Evolutionary conservation across 805 yeast species (phyloP), one percentile per base, ranked within the genome.

Genomic region (Starmerella tilneyi): DNA sequence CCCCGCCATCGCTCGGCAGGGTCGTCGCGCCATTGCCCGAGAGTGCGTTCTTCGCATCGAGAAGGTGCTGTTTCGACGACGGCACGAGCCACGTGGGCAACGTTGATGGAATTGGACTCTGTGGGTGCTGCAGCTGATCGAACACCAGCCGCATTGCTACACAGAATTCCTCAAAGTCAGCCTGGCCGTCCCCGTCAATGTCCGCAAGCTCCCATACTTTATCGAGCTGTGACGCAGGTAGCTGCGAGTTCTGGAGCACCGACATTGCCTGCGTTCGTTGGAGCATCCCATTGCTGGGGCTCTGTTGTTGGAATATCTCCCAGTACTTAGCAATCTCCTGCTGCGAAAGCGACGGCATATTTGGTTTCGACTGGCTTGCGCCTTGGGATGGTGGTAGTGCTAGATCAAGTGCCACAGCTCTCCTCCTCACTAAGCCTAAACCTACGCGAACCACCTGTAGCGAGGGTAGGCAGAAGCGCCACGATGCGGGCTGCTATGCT

Each of bases 131-230:
- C 44, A 92, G 89, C 60, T 81, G 63, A 61, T 92, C 98, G 60
- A 86, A 92, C 36, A 89, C 84, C 45, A 92, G 72, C 55, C 97
- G 74, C 99, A 92, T 92, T 43, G 96, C 89, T 52, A 92, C 84
- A 60, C 96, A 92, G 63, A 92, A 92, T 66, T 92, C 99, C 65
- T 92, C 99, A 62, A 92, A 92, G 64, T 92, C 99, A 56, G 92
- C 71, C 54, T 71, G 69, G 9, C 95, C 96, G 63, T 92, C 98
- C 36, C 78, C 76, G 63, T 92, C 98, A 45, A 89, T 84, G 62
- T 92, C 99, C 36, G 61, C 50, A 40, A 92, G 65, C 56, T 84
- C 84, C 98, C 98, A 92, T 35, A 92, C 77, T 60, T 76, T 73
- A 34, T 84, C 79, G 53, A 92, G 70, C 58, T 85, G 77, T n/a